Evolutionary conservation across 768 basidiomycete genomes (phyloP), one percentile per base, ranked within the genome.

Genomic region (Trametes cubensis): DNA sequence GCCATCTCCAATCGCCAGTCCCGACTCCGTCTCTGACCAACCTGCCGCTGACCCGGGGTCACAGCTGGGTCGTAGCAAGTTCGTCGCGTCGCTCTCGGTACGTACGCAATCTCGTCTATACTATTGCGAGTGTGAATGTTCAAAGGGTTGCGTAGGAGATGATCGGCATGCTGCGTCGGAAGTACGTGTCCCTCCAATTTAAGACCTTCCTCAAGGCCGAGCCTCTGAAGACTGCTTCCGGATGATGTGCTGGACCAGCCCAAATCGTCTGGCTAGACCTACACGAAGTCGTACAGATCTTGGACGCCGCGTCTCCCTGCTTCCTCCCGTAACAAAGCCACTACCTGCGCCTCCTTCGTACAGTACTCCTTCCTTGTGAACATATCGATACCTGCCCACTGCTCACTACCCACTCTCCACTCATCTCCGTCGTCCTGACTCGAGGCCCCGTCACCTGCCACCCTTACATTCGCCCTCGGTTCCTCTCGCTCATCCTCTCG

Each of bases 21-120:
- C 14, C 14, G 44, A 30, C 17, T n/a, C 20, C 14, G 44, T n/a
- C 3, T 21, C n/a, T n/a, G 6, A 30, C 14, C 28, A 8, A 10
- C 7, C 41, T 10, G 39, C 13, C 15, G 6, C 17, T 15, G 25
- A 34, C 10, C 34, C 34, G 5, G 34, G 5, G 53, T 28, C 25
- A 3, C 25, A 44, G 50, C 20, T 46, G 58, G 38, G 42, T 26
- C 58, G 50, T n/a, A 52, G 58, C 58, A 60, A 53, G 58, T 30
- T 60, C 17, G 45, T 54, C 14, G 52, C 15, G 14, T 21, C 45
- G 20, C 23, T 60, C 20, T 26, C 59, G 10, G 59, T 60, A 25
- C 47, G 52, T 47, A 14, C 17, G 8, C 13, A 28, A 7, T 28
- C 7, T 28, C 28, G 28, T 28, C 28, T 28, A n/a, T n/a, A n/a